Percentiles rank a stretch among this genome's conserved stretches.
Evolutionary conservation across 2,329 filamentous ascomycete species (phyloP).

Genomic region (Orbilia ellipsospora): DNA sequence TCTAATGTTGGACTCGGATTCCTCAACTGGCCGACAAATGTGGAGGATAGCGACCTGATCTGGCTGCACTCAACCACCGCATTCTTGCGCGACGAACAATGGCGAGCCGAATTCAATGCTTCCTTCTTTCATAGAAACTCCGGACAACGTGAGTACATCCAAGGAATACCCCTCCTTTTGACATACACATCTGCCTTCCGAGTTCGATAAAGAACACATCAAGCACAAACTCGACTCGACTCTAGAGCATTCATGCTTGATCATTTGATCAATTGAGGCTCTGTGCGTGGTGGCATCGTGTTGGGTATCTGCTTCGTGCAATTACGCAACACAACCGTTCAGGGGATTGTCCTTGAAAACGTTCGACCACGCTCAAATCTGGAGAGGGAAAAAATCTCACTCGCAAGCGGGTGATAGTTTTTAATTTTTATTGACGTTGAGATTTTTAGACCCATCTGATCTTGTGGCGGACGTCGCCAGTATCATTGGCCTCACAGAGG

Average conservation of each 20-base stretch:
- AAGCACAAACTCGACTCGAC: too few species aligned
- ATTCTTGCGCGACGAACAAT: slow-evolving; percentile 26
- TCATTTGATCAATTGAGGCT: too few species aligned
- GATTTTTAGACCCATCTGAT: slow-evolving; percentile 30
- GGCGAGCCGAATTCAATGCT: slow-evolving; percentile 50
- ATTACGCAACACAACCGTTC: not conserved
- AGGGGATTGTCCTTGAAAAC: too few species aligned
- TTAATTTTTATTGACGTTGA: not conserved
- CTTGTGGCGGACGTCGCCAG: slow-evolving; percentile 39
- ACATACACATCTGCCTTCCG: too few species aligned
- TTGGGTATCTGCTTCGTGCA: not conserved
- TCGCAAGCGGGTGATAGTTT: not conserved
- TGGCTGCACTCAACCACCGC: slow-evolving; percentile 51
- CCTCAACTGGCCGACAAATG: slow-evolving; percentile 42
- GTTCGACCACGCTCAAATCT: too few species aligned
- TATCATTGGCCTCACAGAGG: slow-evolving; percentile 37
- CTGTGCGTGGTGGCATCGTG: not conserved
- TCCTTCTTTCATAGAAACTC: slow-evolving; percentile 45
- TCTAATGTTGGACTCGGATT: slow-evolving; percentile 42
- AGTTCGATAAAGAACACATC: too few species aligned
- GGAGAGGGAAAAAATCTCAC: too few species aligned
- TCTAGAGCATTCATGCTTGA: too few species aligned
- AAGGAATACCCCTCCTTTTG: too few species aligned
- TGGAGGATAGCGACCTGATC: slow-evolving; percentile 40
- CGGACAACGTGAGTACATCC: slow-evolving; percentile 29